These are phyloP conservation scores for Solanum corneliomulleri DNA, from an alignment of 257 asterid genomes.

Conservation along the genomic window DNA sequence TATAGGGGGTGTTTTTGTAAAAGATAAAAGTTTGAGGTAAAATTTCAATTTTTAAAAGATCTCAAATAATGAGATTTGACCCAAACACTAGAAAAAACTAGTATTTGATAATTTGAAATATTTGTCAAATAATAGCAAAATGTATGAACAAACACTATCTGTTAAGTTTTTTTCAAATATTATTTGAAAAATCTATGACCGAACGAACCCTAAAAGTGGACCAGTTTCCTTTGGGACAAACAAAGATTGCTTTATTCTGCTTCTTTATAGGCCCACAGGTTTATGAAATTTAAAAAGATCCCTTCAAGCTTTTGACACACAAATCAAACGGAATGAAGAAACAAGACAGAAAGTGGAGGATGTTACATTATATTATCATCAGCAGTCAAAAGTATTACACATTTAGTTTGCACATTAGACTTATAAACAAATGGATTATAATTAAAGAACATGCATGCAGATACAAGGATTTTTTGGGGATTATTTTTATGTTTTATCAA, in stretches of 20 bases:
- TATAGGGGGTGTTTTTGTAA: too few species aligned
- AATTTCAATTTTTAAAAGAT: too few species aligned
- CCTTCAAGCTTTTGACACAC: conserved; percentile 1
- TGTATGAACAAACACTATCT: too few species aligned
- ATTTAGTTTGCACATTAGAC: neutral
- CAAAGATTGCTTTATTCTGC: neutral
- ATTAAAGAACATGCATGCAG: neutral
- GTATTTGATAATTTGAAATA: accelerated
- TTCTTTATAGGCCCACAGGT: neutral
- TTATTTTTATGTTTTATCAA: too few species aligned
- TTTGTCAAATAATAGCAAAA: too few species aligned
- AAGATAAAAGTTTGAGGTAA: too few species aligned
- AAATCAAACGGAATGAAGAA: neutral
- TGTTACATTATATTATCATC: neutral
- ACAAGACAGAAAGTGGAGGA: neutral
- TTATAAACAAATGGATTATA: neutral
- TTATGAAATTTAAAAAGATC: neutral
- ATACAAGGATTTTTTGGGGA: neutral
- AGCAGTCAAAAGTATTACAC: neutral
- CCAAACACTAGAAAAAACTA: too few species aligned
- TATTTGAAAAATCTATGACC: too few species aligned
- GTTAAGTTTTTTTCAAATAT: too few species aligned
- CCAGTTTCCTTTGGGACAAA: neutral
- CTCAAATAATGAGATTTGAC: too few species aligned
- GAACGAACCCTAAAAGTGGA: neutral